These are phyloP conservation scores for Cystobasidium slooffiae DNA, from an alignment of 1,284 basidiomycete genomes.

Conservation along the genomic window DNA sequence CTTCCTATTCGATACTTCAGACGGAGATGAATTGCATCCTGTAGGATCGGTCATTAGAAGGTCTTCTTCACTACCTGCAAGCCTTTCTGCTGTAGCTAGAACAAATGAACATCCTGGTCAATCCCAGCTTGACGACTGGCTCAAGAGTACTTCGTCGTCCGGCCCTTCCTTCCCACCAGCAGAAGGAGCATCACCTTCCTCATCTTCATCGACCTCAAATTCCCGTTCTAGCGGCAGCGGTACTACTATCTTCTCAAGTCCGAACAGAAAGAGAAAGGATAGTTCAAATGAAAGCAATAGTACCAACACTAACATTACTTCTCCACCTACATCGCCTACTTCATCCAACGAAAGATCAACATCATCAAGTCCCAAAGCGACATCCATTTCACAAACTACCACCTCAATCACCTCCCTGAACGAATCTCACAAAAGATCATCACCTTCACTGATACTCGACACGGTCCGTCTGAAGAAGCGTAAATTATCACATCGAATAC, in stretches of 20 bases:
- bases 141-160: not conserved
- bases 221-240: not conserved
- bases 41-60: not conserved
- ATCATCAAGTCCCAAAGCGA: not conserved
- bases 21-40: not conserved
- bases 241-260: no score
- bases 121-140: not conserved
- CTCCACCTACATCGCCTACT: not conserved
- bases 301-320: not conserved
- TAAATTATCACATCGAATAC: constrained; percentile 35
- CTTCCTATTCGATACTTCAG: not conserved
- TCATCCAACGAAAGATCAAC: not conserved
- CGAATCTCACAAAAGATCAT: not conserved
- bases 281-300: not conserved
- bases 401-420: not conserved
- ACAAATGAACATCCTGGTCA: no score
- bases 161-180: not conserved
- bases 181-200: not conserved
- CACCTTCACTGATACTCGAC: not conserved
- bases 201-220: not conserved
- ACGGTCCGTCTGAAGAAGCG: constrained; percentile 30
- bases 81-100: not conserved
- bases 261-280: no score
- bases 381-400: not conserved
- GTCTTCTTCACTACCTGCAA: constrained; percentile 2